phyloP scores from a whole-genome alignment of 352 stramenopile species.

The Aphanomyces astaci region DNA sequence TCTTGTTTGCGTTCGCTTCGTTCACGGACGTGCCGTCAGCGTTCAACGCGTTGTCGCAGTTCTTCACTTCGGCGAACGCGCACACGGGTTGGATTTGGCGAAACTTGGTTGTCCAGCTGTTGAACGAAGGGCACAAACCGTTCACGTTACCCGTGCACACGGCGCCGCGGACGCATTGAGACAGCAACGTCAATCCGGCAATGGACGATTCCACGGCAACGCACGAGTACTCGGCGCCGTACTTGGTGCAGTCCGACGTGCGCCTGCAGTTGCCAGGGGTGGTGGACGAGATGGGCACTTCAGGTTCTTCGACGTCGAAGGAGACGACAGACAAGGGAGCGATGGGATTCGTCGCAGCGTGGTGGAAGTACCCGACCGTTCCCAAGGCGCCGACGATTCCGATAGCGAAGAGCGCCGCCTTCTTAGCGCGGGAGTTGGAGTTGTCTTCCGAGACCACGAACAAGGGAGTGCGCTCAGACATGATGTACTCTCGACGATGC shows the following conservation, averaged over 20 bases:
- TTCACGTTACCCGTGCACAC: conserved; percentile 56
- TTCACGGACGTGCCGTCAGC: conserved; percentile 31
- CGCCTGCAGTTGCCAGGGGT: conserved; percentile 42
- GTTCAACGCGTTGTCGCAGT: conserved; percentile 42
- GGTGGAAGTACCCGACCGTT: background rate
- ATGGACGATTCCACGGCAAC: conserved; percentile 64
- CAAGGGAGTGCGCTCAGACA: background rate
- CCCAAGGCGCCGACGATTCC: background rate
- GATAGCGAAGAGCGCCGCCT: background rate
- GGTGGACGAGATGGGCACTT: background rate
- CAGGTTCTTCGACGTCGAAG: background rate
- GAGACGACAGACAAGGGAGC: background rate
- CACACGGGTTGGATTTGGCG: conserved; percentile 71
- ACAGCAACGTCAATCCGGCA: conserved; percentile 45
- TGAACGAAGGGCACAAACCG: conserved; percentile 60
- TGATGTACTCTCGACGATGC: background rate
- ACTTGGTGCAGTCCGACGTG: conserved; percentile 41
- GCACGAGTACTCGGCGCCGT: conserved; percentile 40
- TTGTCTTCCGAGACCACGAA: background rate
- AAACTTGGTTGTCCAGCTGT: conserved; percentile 54
- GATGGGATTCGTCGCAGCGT: background rate
- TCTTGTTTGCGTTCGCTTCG: background rate
- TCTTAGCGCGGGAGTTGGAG: conserved; percentile 2
- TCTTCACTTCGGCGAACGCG: conserved; percentile 60
- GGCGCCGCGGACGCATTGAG: conserved; percentile 59